A percentile compares a stretch with the other conserved stretches of the same genome.
These are phyloP conservation scores for Globisporangium uncinulatum DNA, from an alignment of 352 stramenopile genomes.

Conservation along the genomic window DNA sequence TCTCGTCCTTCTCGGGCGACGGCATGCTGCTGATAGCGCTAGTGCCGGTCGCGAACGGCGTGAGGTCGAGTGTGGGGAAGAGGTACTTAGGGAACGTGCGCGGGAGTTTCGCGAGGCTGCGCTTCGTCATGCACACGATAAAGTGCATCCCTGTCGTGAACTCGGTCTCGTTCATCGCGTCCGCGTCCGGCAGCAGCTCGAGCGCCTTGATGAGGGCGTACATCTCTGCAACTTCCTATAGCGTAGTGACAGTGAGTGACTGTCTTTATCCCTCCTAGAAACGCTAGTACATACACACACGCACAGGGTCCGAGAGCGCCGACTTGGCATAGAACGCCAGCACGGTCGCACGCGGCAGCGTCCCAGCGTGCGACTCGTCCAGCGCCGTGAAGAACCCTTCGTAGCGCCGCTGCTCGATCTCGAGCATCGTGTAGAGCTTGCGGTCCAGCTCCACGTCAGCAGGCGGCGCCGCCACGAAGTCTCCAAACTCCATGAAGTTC, in stretches of 20 bases:
- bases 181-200: constrained; percentile 22
- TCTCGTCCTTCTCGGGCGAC: constrained; percentile 24
- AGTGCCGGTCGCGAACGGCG: constrained; percentile 6
- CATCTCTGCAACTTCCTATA: constrained; percentile 39
- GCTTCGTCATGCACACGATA: constrained; percentile 76
- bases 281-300: background rate
- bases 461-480: constrained; percentile 9
- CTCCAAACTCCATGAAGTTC: constrained; percentile 14
- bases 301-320: constrained; percentile 30
- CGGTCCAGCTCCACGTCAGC: constrained; percentile 16
- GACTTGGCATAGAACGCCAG: constrained; percentile 62
- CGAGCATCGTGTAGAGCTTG: constrained; percentile 58
- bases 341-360: constrained; percentile 21
- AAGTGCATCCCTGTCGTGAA: constrained; percentile 76
- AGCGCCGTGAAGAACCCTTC: constrained; percentile 55
- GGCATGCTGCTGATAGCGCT: constrained; percentile 30
- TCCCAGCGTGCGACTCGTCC: constrained; percentile 14
- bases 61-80: constrained; percentile 58
- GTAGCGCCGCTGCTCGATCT: constrained; percentile 51
- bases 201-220: constrained; percentile 42
- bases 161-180: constrained; percentile 40
- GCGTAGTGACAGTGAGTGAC: background rate
- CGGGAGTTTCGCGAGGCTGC: constrained; percentile 43
- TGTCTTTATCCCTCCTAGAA: background rate
- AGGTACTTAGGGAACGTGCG: constrained; percentile 44